Base-by-base conservation (phyloP, 805 yeast species). In the Candida schatavii region DNA sequence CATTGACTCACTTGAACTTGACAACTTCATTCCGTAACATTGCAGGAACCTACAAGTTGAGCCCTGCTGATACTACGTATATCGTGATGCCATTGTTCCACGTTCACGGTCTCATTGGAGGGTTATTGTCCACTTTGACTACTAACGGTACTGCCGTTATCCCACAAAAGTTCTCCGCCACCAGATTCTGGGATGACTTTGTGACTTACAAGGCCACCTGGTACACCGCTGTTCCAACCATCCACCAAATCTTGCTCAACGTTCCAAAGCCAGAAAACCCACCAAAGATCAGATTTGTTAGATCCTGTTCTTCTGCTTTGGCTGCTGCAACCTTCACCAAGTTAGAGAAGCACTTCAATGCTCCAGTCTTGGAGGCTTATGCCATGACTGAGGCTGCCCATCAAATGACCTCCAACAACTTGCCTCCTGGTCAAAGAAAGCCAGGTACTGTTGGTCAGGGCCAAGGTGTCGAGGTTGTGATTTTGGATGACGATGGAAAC, bases 361-460 rank as follows among this genome's bases (percentile, higher is more conserved):
- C 86, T 0, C 88, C 88, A 0, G 88, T 83, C 0, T 55, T 83
- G 13, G 90, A 83, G 57, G 89, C 89, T 0, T 83, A 83, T 54
- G 89, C 88, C 3, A 83, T 83, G 88, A 83, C 89, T 2, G 90
- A 83, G 56, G 87, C 87, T 1, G 73, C 86, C n/a, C 89, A 83
- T 58, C 88, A 83, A 59, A 84, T 83, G 82, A 79, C 86, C 9
- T 81, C 88, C 2, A 83, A 83, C 59, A 73, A 77, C 48, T 61
- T 82, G 32, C 86, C 87, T 28, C 81, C 84, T 9, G 83, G 81
- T 11, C 59, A 71, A 46, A 70, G 87, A 47, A 78, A 75, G 60
- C 78, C 88, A 7, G 88, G 88, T 13, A 80, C 88, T 4, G 88
- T 83, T 18, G 65, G 65, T 26, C 80, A 74, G 44, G 85, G 87